Conservation (phyloP, 805 yeast species). For the Schizosaccharomyces octosporus region DNA sequence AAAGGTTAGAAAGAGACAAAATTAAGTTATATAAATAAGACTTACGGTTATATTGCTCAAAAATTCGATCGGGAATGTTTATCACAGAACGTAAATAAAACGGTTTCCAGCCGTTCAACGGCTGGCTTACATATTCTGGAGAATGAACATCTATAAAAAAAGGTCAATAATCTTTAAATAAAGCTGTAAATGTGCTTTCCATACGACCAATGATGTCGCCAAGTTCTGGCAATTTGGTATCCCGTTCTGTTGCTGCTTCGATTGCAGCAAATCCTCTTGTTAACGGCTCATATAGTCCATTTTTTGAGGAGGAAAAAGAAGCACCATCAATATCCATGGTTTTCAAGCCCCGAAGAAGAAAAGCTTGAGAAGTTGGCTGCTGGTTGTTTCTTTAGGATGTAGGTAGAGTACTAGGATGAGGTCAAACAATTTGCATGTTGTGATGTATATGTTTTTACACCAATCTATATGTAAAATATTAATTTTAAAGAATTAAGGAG, state of each 20-base stretch:
- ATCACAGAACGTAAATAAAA: constrained; percentile 47
- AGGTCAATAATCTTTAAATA: neutral
- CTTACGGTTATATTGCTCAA: constrained; percentile 37
- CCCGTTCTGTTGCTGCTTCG: constrained; percentile 6
- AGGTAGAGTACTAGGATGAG: too few species aligned
- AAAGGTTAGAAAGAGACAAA: neutral
- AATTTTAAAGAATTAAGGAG: too few species aligned
- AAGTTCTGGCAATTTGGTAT: constrained; percentile 14
- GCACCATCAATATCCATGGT: neutral
- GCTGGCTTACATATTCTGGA: constrained; percentile 11
- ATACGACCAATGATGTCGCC: constrained; percentile 13
- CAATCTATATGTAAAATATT: too few species aligned
- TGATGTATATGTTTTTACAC: too few species aligned
- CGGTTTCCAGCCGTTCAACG: constrained; percentile 20
- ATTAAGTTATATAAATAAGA: neutral
- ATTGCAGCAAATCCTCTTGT: neutral
- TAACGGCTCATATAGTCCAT: neutral
- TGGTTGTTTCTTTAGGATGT: neutral
- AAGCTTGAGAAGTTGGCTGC: neutral
- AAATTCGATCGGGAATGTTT: constrained; percentile 57
- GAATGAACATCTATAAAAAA: constrained; percentile 8
- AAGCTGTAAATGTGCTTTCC: neutral
- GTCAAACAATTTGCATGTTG: too few species aligned
- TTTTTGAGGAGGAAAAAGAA: neutral
- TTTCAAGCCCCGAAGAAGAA: neutral